phyloP scores from a whole-genome alignment of 176 grass and related monocot species.

The Juncus effusus region DNA sequence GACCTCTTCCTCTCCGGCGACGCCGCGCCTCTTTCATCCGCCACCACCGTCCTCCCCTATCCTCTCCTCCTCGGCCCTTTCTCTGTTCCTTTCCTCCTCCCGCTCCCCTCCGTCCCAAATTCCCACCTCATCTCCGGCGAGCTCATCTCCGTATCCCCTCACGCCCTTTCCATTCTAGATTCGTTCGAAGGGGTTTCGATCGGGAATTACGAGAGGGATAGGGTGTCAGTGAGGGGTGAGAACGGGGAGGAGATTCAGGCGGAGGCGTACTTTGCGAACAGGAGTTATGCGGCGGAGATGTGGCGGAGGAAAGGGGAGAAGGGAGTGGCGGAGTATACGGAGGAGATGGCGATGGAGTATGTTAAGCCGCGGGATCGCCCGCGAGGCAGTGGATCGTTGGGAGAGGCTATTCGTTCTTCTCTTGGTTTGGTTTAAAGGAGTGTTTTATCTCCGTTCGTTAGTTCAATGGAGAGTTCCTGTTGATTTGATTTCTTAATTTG shows the following conservation, averaged over 20 bases:
- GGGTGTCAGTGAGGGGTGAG: conserved; percentile 19
- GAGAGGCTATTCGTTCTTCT: conserved; percentile 39
- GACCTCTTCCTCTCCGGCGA: conserved; percentile 28
- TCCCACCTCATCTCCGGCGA: conserved; percentile 39
- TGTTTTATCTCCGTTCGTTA: background rate
- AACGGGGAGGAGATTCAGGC: conserved; percentile 23
- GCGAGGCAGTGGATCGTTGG: conserved; percentile 28
- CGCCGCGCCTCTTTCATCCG: conserved; percentile 38
- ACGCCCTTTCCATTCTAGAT: conserved; percentile 18
- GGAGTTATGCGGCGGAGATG: conserved; percentile 59
- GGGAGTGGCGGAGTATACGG: conserved; percentile 48
- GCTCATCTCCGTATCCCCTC: conserved; percentile 34
- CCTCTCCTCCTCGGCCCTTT: conserved; percentile 39
- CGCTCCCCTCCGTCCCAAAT: background rate
- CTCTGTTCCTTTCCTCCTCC: conserved; percentile 18
- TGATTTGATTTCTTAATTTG: too few species aligned
- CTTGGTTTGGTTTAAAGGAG: conserved; percentile 15
- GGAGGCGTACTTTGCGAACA: conserved; percentile 70
- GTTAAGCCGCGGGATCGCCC: conserved; percentile 38
- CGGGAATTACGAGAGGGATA: conserved; percentile 60
- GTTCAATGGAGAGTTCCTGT: too few species aligned
- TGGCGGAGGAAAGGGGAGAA: conserved; percentile 54
- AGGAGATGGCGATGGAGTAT: conserved; percentile 45
- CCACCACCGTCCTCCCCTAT: conserved; percentile 15
- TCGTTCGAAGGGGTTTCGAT: conserved; percentile 51